These are phyloP conservation scores for Ustilago esculenta DNA, from an alignment of 1,284 basidiomycete genomes.

Conservation along the genomic window DNA sequence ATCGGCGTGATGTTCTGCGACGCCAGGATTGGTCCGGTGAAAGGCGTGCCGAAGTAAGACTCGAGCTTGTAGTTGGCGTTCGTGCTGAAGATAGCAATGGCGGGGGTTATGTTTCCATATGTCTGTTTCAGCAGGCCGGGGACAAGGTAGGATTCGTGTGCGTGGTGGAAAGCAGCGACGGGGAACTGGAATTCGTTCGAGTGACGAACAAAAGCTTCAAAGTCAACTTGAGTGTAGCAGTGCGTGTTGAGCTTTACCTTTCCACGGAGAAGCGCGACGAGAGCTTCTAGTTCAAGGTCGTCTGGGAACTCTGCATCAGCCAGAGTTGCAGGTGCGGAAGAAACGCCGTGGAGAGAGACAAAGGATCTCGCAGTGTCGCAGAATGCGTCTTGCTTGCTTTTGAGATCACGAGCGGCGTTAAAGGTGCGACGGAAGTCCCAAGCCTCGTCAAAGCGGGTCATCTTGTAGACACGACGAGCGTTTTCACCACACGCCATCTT, in stretches of 20 bases:
- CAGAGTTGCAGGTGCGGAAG: conserved; percentile 74
- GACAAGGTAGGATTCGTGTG: conserved; percentile 84
- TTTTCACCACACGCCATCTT: conserved; percentile 70
- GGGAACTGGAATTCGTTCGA: conserved; percentile 83
- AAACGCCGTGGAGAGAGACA: conserved; percentile 14
- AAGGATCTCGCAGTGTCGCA: conserved; percentile 68
- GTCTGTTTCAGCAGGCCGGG: conserved; percentile 79
- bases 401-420: conserved; percentile 78
- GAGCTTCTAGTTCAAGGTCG: conserved; percentile 81
- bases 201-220: conserved; percentile 74
- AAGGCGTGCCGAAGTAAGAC: conserved; percentile 84
- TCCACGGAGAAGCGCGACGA: conserved; percentile 86
- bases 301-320: conserved; percentile 76
- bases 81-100: conserved; percentile 79
- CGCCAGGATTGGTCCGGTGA: conserved; percentile 78
- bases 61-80: conserved; percentile 82
- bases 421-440: conserved; percentile 75
- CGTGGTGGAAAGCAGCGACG: conserved; percentile 77
- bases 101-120: conserved; percentile 73
- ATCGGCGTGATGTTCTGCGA: conserved; percentile 79
- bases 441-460: conserved; percentile 72
- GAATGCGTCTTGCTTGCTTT: conserved; percentile 78
- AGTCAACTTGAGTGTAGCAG: conserved; percentile 73
- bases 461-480: conserved; percentile 69
- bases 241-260: conserved; percentile 72